Evolutionary conservation across 306 rosid genomes (phyloP), one percentile per base, ranked within the genome.

Genomic region (Fagus sylvatica): DNA sequence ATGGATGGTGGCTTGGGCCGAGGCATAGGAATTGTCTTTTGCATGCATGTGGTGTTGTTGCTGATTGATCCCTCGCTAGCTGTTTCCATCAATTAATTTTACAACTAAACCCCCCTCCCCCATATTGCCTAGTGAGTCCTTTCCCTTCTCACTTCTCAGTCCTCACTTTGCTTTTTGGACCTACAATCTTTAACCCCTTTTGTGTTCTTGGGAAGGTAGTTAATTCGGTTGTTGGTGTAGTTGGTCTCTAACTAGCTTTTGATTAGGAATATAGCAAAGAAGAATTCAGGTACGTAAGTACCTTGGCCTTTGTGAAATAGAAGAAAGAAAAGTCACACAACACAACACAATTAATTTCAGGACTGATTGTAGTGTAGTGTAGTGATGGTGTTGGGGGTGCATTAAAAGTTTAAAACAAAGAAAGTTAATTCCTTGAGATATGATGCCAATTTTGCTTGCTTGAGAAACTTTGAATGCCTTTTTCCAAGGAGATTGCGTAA

Each of bases 171-270:
- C 68, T 76, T 48, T 22, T 46, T 55, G 43, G 15, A 28, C 7
- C 51, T 3, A 74, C 74, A 73, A 43, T 84, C 48, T 74, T 76
- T 82, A 77, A 54, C 49, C 84, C 81, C 53, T 64, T 33, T 6
- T 46, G 42, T 32, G 42, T 71, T 69, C 33, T 46, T 48, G 7
- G 10, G 53, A 71, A 37, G 85, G 88, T 34, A 62, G 85, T 87
- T 82, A 81, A 72, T 83, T 79, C 75, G 74, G 93, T 82, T 79
- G 85, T 53, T 79, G 73, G 43, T 69, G 80, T 69, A 16, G 85
- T 79, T 78, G 90, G 84, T 79, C 67, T 79, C 80, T 73, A 64
- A 40, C 40, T 30, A 68, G 71, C 79, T 70, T 56, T 28, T 70
- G 41, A 36, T 46, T 43, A 74, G 85, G 56, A 76, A 54, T 62